Percentiles rank a stretch among this genome's conserved stretches.
phyloP scores from a whole-genome alignment of 371 early-diverging fungal genomes.

The Phascolomyces articulosus region DNA sequence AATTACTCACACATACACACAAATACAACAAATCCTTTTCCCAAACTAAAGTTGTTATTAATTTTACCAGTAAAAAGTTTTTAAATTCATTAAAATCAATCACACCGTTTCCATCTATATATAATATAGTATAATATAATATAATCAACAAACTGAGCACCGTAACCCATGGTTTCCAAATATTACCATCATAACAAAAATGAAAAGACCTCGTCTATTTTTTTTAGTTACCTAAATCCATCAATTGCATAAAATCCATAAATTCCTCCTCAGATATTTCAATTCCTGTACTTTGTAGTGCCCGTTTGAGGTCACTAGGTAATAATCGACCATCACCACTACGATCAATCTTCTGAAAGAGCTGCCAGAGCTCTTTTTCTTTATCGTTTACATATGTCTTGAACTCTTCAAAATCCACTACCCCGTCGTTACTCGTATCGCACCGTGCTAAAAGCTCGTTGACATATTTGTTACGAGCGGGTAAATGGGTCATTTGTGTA shows the following conservation, averaged over 20 bases:
- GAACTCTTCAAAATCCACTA: slow-evolving; percentile 66
- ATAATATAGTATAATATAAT: not conserved
- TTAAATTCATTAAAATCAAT: slow-evolving; percentile 73
- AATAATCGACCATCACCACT: slow-evolving; percentile 61
- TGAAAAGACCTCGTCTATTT: too few relatives aligned
- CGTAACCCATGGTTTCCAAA: too few relatives aligned
- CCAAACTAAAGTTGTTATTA: too few relatives aligned
- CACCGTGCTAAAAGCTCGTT: slow-evolving; percentile 56
- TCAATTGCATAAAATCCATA: slow-evolving; percentile 54
- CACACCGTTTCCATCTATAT: slow-evolving; percentile 57
- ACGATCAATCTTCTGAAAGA: slow-evolving; percentile 65
- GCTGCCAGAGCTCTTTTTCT: slow-evolving; percentile 62
- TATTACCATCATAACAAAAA: not conserved
- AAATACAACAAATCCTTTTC: slow-evolving; percentile 1
- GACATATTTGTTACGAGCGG: slow-evolving; percentile 44
- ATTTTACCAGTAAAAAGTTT: slow-evolving; percentile 70
- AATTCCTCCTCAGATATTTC: slow-evolving; percentile 62
- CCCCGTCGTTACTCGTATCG: slow-evolving; percentile 58
- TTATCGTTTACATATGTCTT: slow-evolving; percentile 63
- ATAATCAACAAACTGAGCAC: too few relatives aligned
- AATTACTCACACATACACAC: not conserved
- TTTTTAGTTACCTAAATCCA: slow-evolving; percentile 51
- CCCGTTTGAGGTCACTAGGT: slow-evolving; percentile 50
- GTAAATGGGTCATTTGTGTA: slow-evolving; percentile 43
- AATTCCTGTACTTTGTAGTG: slow-evolving; percentile 61